Percentiles rank a stretch among this genome's conserved stretches.
Conservation (phyloP, 2,329 filamentous ascomycete species). For the Trichoderma oligosporum region DNA sequence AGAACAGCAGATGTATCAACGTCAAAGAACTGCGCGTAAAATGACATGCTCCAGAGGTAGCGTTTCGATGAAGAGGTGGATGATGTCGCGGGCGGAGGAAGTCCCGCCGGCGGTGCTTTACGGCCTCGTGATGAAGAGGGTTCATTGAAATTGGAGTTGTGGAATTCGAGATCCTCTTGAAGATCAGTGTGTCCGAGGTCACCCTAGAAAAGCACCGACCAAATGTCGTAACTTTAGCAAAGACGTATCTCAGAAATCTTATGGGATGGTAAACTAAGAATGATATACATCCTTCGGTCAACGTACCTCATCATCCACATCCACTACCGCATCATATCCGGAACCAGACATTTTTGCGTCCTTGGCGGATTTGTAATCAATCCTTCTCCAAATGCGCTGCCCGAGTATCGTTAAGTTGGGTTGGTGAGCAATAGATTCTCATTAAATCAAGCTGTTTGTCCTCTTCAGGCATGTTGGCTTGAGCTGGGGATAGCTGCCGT, state of each 20-base stretch:
- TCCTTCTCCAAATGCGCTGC: not conserved
- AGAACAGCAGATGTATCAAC: slow-evolving; percentile 91
- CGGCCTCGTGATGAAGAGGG: slow-evolving; percentile 41
- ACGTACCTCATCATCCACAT: slow-evolving; percentile 87
- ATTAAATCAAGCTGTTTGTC: not conserved
- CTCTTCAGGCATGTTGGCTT: not conserved
- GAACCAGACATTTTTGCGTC: slow-evolving; percentile 64
- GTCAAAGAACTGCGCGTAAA: slow-evolving; percentile 98
- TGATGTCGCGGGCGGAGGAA: slow-evolving; percentile 56
- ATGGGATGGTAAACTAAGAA: not conserved
- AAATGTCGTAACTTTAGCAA: slow-evolving; percentile 14
- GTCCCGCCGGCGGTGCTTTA: slow-evolving; percentile 48
- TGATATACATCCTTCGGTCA: not conserved
- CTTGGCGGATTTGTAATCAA: not conserved
- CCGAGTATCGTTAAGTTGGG: not conserved
- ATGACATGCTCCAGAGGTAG: slow-evolving; percentile 86
- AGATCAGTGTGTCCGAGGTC: slow-evolving; percentile 97
- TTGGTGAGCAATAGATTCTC: not conserved
- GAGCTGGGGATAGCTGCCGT: slow-evolving; percentile 8
- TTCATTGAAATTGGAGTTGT: slow-evolving; percentile 81
- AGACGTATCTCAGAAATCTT: not conserved
- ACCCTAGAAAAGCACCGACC: slow-evolving; percentile 57
- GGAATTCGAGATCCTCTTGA: slow-evolving; percentile 98
- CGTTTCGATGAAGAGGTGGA: slow-evolving; percentile 62
- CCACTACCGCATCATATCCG: slow-evolving; percentile 96